Evolutionary conservation across 129 eudicot genomes (phyloP).

Genomic region (Flaveria ramosissima): DNA sequence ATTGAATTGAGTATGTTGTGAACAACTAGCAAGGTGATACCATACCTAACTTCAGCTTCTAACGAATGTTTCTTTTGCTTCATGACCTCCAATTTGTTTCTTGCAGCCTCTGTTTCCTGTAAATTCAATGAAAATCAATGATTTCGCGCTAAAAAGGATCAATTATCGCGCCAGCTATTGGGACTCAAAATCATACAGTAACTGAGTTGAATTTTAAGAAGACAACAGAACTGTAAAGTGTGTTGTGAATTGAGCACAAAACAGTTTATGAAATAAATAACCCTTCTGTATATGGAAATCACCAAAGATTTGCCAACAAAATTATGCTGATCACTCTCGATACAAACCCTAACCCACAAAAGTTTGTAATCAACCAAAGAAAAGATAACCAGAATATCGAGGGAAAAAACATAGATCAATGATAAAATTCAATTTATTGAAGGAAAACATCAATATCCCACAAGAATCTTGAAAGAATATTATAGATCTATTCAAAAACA

Average conservation of each 20-base stretch:
- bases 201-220: background rate
- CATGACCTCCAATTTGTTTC: constrained; percentile 48
- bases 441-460: background rate
- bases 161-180: background rate
- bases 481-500: constrained; percentile 30
- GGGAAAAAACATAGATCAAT: constrained; percentile 27
- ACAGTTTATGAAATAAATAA: constrained; percentile 4
- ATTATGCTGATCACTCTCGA: constrained; percentile 17
- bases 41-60: constrained; percentile 87
- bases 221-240: background rate
- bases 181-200: background rate
- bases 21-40: constrained; percentile 1
- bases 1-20: constrained; percentile 5
- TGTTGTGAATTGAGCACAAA: constrained; percentile 4
- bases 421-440: constrained; percentile 8
- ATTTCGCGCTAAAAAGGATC: background rate
- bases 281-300: constrained; percentile 5
- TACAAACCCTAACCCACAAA: constrained; percentile 31
- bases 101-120: constrained; percentile 63
- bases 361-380: constrained; percentile 13
- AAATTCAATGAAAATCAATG: constrained; percentile 1
- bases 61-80: constrained; percentile 56
- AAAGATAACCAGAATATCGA: background rate
- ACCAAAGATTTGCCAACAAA: background rate
- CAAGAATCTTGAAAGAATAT: constrained; percentile 23